Base-by-base conservation (phyloP, 805 yeast genomes). In the Yamadazyma insecticola region DNA sequence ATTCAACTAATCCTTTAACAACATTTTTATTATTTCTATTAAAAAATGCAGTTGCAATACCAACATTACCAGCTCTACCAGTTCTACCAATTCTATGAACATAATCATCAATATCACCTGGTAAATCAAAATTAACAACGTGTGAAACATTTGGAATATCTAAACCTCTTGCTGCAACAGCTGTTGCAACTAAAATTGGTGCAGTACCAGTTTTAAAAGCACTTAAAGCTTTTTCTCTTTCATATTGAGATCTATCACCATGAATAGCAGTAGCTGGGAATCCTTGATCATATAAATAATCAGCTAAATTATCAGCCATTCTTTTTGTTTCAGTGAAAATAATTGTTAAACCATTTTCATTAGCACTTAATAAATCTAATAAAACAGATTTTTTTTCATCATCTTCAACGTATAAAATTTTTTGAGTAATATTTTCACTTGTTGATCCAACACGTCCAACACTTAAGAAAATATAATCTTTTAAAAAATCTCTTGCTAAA, bases 51-150 rank as follows among this genome's bases (percentile, higher is more conserved):
- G 97, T 89, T 45, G 99, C 97, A 51, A 85, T 74, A 84, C 99
- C 99, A 41, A 83, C 80, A 72, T 92, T 92, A 76, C 98, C 98
- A 53, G 99, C 99, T 80, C 99, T 92, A 69, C 98, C 99, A 56
- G 99, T 92, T 80, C 98, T 90, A 78, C 98, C 98, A 59, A 92
- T 92, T 73, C 98, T 85, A 73, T 92, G 98, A 38, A 92, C 98
- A 59, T 92, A 92, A 67, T 92, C 98, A 64, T 92, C 98, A 54
- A 92, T 84, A 63, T 92, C 97, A 57, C 82, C 72, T 61, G 98
- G 98, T 61, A 92, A 74, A 60, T 92, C 98, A 63, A 83, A 92
- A 77, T 92, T 92, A 67, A 92, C 82, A 55, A 92, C 98, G 60
- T 90, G 97, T 29, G 94, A 82, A 50, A 92, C 98, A 60, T 92